Evolutionary conservation across 2,329 filamentous ascomycete genomes (phyloP).

Genomic region (Hypoxylon sp.): DNA sequence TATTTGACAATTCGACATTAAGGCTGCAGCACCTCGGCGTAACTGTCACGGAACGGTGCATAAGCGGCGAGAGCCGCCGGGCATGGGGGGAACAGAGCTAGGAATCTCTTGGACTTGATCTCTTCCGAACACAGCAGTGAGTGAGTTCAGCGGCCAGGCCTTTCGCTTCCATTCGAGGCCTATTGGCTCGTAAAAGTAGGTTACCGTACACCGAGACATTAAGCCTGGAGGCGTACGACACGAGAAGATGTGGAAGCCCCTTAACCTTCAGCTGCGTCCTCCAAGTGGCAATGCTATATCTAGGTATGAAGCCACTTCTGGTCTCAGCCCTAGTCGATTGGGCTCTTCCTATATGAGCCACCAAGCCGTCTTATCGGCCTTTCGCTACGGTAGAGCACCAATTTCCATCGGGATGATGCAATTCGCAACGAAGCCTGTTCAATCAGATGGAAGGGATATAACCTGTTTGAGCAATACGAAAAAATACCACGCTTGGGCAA

Average conservation of each 20-base stretch:
- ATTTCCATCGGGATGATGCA: constrained; percentile 5
- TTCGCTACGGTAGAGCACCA: not conserved
- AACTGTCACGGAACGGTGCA: constrained; percentile 33
- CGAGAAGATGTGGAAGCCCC: constrained; percentile 18
- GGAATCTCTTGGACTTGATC: constrained; percentile 12
- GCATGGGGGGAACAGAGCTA: constrained; percentile 1
- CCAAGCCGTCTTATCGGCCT: not conserved
- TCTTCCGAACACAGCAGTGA: constrained; percentile 20
- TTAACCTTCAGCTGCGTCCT: constrained; percentile 6
- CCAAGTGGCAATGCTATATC: constrained; percentile 1
- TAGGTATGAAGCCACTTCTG: constrained; percentile 10
- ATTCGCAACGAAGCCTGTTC: not conserved
- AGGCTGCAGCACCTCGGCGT: constrained; percentile 27
- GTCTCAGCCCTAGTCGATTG: constrained; percentile 8
- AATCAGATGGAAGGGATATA: constrained; percentile 1
- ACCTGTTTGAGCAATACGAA: constrained; percentile 7
- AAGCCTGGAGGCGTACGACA: constrained; percentile 43
- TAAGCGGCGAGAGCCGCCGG: constrained; percentile 18
- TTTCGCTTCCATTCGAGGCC: constrained; percentile 46
- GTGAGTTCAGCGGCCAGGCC: constrained; percentile 25
- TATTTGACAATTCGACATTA: constrained; percentile 24
- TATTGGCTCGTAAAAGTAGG: constrained; percentile 42
- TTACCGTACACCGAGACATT: constrained; percentile 46
- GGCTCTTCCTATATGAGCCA: not conserved
- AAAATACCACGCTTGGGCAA: not conserved